Evolutionary conservation across 1,139 yeast genomes (phyloP).

Genomic region (Hemisphaericaspora xylofermentans): DNA sequence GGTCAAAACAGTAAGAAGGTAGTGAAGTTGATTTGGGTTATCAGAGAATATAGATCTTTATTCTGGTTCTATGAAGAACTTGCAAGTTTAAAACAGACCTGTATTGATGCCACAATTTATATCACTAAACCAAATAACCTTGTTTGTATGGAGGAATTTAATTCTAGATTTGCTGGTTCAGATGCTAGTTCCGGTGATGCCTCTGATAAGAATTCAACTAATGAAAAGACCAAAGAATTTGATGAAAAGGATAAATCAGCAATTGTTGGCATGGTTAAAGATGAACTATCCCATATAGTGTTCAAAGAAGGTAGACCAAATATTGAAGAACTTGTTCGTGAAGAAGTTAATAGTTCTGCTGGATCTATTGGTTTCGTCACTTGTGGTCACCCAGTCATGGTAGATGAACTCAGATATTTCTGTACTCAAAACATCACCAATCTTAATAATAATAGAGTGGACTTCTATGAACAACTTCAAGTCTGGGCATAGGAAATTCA

Average conservation of each 20-base stretch:
- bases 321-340: constrained; percentile 25
- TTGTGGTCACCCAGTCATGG: constrained; percentile 50
- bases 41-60: constrained; percentile 31
- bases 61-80: constrained; percentile 37
- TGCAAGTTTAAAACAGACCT: constrained; percentile 20
- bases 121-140: constrained; percentile 26
- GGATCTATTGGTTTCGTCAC: constrained; percentile 46
- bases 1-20: constrained; percentile 18
- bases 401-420: constrained; percentile 44
- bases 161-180: not conserved
- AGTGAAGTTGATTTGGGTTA: constrained; percentile 34
- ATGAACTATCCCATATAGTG: constrained; percentile 20
- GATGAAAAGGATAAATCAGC: constrained; percentile 1
- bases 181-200: not conserved
- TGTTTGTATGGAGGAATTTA: constrained; percentile 2
- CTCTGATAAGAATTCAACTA: not conserved
- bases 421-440: constrained; percentile 27
- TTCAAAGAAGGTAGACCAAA: constrained; percentile 37
- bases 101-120: constrained; percentile 28
- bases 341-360: constrained; percentile 28
- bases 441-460: constrained; percentile 34
- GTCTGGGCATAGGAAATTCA: constrained; percentile 24
- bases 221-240: not conserved
- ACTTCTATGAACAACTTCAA: constrained; percentile 45
- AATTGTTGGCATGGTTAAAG: not conserved